phyloP scores from a whole-genome alignment of 495 filamentous ascomycete genomes.

The Penicillium goetzii region DNA sequence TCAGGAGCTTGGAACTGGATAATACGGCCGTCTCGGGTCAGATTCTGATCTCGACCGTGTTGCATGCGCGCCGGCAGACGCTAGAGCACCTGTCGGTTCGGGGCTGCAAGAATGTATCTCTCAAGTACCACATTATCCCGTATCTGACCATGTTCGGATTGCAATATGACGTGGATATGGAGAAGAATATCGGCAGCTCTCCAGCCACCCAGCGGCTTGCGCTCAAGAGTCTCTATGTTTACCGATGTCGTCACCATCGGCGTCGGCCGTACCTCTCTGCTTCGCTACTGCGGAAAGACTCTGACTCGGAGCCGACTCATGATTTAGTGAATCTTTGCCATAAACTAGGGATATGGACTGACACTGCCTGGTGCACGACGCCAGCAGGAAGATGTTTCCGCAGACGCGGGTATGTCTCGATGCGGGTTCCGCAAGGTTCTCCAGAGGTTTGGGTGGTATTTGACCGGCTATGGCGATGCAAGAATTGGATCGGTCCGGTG shows the following conservation, averaged over 20 bases:
- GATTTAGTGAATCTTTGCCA: constrained; percentile 66
- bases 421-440: constrained; percentile 54
- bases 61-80: constrained; percentile 55
- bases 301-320: constrained; percentile 64
- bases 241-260: constrained; percentile 64
- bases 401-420: constrained; percentile 60
- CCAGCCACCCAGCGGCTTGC: constrained; percentile 47
- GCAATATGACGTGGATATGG: constrained; percentile 50
- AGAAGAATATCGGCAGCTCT: constrained; percentile 39
- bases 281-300: constrained; percentile 59
- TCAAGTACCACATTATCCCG: constrained; percentile 67
- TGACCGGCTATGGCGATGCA: constrained; percentile 63
- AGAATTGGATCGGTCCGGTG: constrained; percentile 59
- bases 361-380: constrained; percentile 67
- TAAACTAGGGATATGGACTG: constrained; percentile 64
- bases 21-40: constrained; percentile 64
- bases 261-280: constrained; percentile 61
- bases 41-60: constrained; percentile 56
- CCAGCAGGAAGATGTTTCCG: constrained; percentile 61
- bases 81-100: constrained; percentile 63
- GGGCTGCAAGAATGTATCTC: constrained; percentile 67
- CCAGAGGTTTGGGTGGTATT: constrained; percentile 67
- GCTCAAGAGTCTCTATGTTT: constrained; percentile 63
- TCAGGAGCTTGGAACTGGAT: constrained; percentile 61
- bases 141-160: constrained; percentile 56